Conservation (phyloP, 1,284 basidiomycete genomes). For the Coniferiporia weirii region DNA sequence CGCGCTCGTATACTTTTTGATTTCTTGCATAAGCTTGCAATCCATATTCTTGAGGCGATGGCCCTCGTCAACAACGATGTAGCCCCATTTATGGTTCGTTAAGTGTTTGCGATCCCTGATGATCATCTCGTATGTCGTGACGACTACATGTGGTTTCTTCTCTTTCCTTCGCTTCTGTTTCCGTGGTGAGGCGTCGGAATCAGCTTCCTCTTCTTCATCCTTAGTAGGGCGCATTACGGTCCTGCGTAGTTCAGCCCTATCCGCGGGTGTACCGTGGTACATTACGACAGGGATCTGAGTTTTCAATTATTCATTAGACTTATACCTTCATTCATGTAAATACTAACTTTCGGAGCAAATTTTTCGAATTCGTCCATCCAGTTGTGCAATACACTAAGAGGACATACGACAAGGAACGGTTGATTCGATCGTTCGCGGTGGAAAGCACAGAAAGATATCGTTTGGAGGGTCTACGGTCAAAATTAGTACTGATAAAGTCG, state of each 20-base stretch:
- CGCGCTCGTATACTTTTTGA: slow-evolving; percentile 82
- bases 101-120: slow-evolving; percentile 76
- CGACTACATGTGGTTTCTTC: slow-evolving; percentile 67
- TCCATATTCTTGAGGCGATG: slow-evolving; percentile 93
- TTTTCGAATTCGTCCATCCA: slow-evolving; percentile 86
- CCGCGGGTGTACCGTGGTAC: slow-evolving; percentile 82
- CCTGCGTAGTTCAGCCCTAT: slow-evolving; percentile 71
- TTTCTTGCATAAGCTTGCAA: slow-evolving; percentile 85
- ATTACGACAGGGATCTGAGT: slow-evolving; percentile 76
- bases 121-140: slow-evolving; percentile 93
- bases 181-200: not conserved
- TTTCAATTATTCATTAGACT: not conserved
- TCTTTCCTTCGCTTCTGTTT: slow-evolving; percentile 20
- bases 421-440: slow-evolving; percentile 72
- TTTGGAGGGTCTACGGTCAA: slow-evolving; percentile 77
- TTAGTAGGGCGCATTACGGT: slow-evolving; percentile 39
- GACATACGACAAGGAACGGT: slow-evolving; percentile 89
- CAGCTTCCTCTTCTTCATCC: slow-evolving; percentile 16
- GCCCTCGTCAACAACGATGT: slow-evolving; percentile 94
- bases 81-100: slow-evolving; percentile 77
- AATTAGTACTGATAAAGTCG: not conserved
- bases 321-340: slow-evolving; percentile 4
- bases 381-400: slow-evolving; percentile 88
- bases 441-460: slow-evolving; percentile 88
- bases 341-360: slow-evolving; percentile 69